Evolutionary conservation across 371 early-diverging fungal species (phyloP).

Genomic region (Mortierella sp.): DNA sequence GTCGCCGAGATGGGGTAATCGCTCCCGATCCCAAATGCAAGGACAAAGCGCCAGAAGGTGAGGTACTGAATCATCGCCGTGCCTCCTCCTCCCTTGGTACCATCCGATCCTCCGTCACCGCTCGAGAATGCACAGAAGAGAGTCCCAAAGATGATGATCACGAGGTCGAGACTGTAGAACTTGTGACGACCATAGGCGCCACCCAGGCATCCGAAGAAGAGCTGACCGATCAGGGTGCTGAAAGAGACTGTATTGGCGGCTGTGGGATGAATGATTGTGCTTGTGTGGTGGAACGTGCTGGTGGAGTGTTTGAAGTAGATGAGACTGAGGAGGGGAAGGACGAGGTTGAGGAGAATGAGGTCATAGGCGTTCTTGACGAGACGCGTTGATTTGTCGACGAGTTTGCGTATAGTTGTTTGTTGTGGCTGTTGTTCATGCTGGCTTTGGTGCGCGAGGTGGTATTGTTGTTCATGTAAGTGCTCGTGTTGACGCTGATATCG

Average conservation of each 20-base stretch:
- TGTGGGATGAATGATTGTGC: not conserved
- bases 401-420: constrained; percentile 25
- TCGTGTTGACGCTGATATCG: not conserved
- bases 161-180: constrained; percentile 73
- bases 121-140: constrained; percentile 63
- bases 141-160: constrained; percentile 64
- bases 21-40: constrained; percentile 76
- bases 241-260: constrained; percentile 34
- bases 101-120: constrained; percentile 42
- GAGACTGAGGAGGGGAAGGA: constrained; percentile 82
- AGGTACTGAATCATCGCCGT: constrained; percentile 65
- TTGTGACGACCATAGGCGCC: constrained; percentile 83
- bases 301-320: constrained; percentile 69
- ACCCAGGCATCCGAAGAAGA: constrained; percentile 85
- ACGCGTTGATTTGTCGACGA: constrained; percentile 39
- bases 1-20: constrained; percentile 74
- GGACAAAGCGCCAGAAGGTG: constrained; percentile 72
- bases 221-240: constrained; percentile 85
- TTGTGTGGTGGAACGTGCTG: not conserved
- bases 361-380: constrained; percentile 76
- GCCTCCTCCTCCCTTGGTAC: constrained; percentile 65
- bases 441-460: not conserved
- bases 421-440: constrained; percentile 3
- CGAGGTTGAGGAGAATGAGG: constrained; percentile 76
- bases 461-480: not conserved